Conservation (phyloP, 345 rosid genomes). For the Luvunga scandens region DNA sequence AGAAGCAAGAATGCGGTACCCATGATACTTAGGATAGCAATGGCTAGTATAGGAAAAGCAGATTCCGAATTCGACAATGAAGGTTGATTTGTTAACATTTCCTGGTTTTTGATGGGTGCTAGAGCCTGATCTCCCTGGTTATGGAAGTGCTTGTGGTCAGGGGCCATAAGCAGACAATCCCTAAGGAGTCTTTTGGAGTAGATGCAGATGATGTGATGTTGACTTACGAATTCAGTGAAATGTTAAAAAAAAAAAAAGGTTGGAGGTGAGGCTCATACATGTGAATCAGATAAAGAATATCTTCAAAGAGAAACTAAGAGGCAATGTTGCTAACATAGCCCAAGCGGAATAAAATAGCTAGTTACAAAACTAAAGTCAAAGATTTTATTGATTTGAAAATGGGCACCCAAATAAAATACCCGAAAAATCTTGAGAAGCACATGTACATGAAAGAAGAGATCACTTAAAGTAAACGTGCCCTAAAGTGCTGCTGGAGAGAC, state of each 20-base stretch:
- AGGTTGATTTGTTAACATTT: conserved; percentile 15
- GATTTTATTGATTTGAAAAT: conserved; percentile 8
- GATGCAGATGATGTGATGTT: conserved; percentile 1
- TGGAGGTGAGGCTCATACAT: background rate
- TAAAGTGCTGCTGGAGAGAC: background rate
- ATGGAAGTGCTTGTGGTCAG: background rate
- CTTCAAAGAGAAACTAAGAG: conserved; percentile 10
- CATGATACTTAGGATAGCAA: conserved; percentile 36
- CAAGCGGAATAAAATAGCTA: conserved; percentile 12
- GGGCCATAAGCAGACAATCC: conserved; percentile 27
- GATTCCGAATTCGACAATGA: conserved; percentile 28
- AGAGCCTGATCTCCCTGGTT: conserved; percentile 18
- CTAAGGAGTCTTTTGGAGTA: conserved; percentile 2
- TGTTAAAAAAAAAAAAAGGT: background rate
- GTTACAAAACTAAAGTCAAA: conserved; percentile 2
- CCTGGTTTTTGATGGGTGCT: conserved; percentile 18
- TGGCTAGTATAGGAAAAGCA: conserved; percentile 39
- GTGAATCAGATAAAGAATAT: background rate
- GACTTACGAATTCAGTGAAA: conserved; percentile 7
- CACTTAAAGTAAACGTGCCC: background rate
- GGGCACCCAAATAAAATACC: background rate
- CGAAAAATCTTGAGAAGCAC: conserved; percentile 1
- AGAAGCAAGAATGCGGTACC: conserved; percentile 43
- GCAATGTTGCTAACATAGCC: conserved; percentile 12
- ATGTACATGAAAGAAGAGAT: conserved; percentile 3